phyloP scores from a whole-genome alignment of 2,329 filamentous ascomycete species.

The Cordyceps pruinosa region DNA sequence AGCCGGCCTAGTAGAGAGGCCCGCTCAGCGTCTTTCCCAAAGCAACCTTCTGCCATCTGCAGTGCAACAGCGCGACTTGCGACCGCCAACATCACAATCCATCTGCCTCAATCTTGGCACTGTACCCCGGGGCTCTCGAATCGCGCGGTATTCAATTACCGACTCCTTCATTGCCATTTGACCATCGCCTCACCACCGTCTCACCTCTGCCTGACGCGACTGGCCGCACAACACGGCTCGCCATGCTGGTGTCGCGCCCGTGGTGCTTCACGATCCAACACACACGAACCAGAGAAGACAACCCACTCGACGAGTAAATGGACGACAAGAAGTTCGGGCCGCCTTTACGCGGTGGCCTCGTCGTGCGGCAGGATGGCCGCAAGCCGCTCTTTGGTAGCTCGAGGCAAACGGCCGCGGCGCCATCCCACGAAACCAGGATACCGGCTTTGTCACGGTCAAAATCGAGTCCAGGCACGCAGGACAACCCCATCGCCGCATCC shows the following conservation, averaged over 20 bases:
- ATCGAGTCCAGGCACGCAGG: conserved; percentile 15
- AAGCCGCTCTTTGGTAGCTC: conserved; percentile 6
- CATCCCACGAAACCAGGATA: conserved; percentile 8
- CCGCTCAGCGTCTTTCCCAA: background rate
- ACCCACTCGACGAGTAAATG: background rate
- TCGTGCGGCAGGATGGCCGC: conserved; percentile 1
- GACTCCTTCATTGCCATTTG: background rate
- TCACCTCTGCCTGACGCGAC: conserved; percentile 2
- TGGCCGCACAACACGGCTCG: background rate
- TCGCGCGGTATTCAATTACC: background rate
- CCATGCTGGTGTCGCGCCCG: conserved; percentile 7
- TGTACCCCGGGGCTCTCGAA: background rate
- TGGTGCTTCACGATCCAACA: background rate
- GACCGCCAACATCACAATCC: background rate
- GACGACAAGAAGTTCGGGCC: background rate
- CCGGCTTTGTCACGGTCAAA: conserved; percentile 3
- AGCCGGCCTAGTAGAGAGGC: background rate
- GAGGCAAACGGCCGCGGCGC: conserved; percentile 15
- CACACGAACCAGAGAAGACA: background rate
- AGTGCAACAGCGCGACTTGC: background rate
- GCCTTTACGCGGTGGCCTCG: background rate
- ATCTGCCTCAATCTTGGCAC: background rate
- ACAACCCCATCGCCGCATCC: conserved; percentile 9
- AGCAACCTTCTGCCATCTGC: background rate
- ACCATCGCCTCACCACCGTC: background rate